These are phyloP conservation scores for Chlamydomonas schloesseri DNA, from an alignment of 139 green algal genomes.

Conservation along the genomic window DNA sequence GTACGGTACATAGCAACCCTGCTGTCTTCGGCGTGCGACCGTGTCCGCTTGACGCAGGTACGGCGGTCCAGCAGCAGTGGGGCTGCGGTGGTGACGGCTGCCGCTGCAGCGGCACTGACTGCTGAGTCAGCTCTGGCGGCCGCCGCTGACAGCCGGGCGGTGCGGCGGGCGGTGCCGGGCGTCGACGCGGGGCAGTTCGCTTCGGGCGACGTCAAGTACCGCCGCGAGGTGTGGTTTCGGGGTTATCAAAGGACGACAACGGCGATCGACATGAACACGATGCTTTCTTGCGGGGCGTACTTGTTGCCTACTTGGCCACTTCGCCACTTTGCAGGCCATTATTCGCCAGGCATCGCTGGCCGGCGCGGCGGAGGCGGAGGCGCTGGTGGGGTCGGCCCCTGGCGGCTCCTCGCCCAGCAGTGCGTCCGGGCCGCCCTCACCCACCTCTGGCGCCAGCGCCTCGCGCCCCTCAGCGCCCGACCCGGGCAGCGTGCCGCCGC, in stretches of 20 bases:
- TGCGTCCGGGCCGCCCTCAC: too few relatives aligned
- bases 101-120: not conserved
- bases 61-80: not conserved
- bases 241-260: too few relatives aligned
- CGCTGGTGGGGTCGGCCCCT: not conserved
- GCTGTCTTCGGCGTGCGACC: too few relatives aligned
- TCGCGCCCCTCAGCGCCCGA: too few relatives aligned
- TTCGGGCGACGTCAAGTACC: not conserved
- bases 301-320: too few relatives aligned
- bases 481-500: too few relatives aligned
- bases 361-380: not conserved
- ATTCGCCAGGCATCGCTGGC: conserved; percentile 31
- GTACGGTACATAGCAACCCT: too few relatives aligned
- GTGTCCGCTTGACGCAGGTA: too few relatives aligned
- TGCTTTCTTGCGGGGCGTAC: too few relatives aligned
- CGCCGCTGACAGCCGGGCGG: conserved; percentile 11
- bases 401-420: too few relatives aligned
- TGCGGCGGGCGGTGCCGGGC: conserved; percentile 13
- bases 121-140: conserved; percentile 1
- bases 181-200: conserved; percentile 27
- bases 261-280: too few relatives aligned
- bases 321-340: conserved; percentile 5
- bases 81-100: not conserved
- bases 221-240: conserved; percentile 6
- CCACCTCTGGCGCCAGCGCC: too few relatives aligned